phyloP scores from a whole-genome alignment of 495 filamentous ascomycete genomes.

The Letharia lupina region DNA sequence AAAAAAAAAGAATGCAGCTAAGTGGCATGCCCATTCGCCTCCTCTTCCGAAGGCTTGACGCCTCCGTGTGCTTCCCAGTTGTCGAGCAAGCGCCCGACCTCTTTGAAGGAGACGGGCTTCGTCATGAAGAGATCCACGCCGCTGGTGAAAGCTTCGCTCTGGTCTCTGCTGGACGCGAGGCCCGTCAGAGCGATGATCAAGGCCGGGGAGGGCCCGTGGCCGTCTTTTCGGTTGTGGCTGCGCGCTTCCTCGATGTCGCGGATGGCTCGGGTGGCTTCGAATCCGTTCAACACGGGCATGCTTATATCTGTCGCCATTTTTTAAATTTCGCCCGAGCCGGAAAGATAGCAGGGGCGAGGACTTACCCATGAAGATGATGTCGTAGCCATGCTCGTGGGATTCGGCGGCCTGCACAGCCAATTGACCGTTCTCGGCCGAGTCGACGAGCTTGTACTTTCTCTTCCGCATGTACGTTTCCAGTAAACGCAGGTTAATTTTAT shows the following conservation, averaged over 20 bases:
- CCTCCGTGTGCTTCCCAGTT: conserved; percentile 38
- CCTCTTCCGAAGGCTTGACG: conserved; percentile 26
- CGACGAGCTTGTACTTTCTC: conserved; percentile 33
- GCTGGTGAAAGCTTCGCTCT: conserved; percentile 55
- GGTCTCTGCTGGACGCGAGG: conserved; percentile 52
- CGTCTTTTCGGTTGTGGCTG: conserved; percentile 10
- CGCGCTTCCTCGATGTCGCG: conserved; percentile 46
- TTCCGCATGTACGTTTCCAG: conserved; percentile 54
- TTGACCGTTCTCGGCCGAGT: conserved; percentile 46
- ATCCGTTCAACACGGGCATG: conserved; percentile 67
- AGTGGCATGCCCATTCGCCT: background rate
- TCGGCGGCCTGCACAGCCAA: conserved; percentile 45
- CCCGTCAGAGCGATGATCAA: conserved; percentile 67
- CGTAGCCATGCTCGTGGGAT: conserved; percentile 35
- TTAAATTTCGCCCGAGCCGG: no score
- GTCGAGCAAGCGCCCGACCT: conserved; percentile 39
- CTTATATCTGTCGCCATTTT: conserved; percentile 44
- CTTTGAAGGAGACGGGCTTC: conserved; percentile 55
- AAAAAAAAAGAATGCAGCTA: no score
- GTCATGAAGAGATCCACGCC: conserved; percentile 69
- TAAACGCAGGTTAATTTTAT: conserved; percentile 65
- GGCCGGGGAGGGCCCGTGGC: conserved; percentile 27
- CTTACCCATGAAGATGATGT: conserved; percentile 51
- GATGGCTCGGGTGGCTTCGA: conserved; percentile 55
- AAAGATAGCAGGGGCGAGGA: background rate